Evolutionary conservation across 2,329 filamentous ascomycete species (phyloP).

Genomic region (Ascosphaera aggregata): DNA sequence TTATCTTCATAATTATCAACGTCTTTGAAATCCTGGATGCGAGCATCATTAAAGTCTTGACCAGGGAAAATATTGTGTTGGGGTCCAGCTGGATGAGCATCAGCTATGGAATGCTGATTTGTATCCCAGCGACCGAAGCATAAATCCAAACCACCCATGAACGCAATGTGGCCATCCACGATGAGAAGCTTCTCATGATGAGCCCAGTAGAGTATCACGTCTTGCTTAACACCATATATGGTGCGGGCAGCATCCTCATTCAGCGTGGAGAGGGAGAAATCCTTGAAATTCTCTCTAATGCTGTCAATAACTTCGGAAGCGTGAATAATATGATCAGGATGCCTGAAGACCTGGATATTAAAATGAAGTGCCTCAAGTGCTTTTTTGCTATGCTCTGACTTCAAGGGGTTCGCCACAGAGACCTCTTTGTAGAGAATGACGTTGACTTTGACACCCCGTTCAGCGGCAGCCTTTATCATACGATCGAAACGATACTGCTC

Average conservation of each 20-base stretch:
- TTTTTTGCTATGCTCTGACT: constrained; percentile 95
- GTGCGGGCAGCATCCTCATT: constrained; percentile 51
- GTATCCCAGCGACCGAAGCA: constrained; percentile 93
- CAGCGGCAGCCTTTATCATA: constrained; percentile 65
- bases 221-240: constrained; percentile 60
- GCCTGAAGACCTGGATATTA: constrained; percentile 79
- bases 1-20: constrained; percentile 87
- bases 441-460: constrained; percentile 85
- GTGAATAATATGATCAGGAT: constrained; percentile 47
- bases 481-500: constrained; percentile 77
- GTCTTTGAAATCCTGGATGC: constrained; percentile 83
- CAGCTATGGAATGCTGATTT: constrained; percentile 62
- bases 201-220: constrained; percentile 88
- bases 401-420: constrained; percentile 88
- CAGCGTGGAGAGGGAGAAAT: constrained; percentile 26
- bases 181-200: constrained; percentile 98
- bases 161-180: constrained; percentile 73
- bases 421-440: constrained; percentile 91
- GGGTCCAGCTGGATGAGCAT: constrained; percentile 68
- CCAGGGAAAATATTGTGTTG: constrained; percentile 62
- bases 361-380: constrained; percentile 85
- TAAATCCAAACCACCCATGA: constrained; percentile 82
- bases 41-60: constrained; percentile 96
- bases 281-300: constrained; percentile 10
- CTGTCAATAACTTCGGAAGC: constrained; percentile 1